A percentile compares a stretch with the other conserved stretches of the same genome.
phyloP scores from a whole-genome alignment of 1,139 yeast genomes.

The Magnusiomyces sp. region DNA sequence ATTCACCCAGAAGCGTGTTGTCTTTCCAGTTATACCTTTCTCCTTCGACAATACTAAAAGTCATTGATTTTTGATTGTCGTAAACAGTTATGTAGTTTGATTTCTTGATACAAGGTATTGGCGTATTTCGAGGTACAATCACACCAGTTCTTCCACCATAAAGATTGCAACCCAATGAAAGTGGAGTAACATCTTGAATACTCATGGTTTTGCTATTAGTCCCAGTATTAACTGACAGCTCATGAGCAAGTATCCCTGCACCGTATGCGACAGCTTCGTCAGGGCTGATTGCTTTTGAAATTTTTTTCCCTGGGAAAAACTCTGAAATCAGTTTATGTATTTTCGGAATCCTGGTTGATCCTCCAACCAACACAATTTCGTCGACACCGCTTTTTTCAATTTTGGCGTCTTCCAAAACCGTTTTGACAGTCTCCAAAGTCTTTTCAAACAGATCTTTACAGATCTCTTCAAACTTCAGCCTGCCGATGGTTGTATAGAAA shows the following conservation, averaged over 20 bases:
- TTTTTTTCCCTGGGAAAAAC: conserved; percentile 90
- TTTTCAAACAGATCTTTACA: conserved; percentile 94
- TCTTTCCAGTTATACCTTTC: too few species aligned
- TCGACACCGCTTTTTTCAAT: conserved; percentile 77
- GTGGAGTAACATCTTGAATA: conserved; percentile 5
- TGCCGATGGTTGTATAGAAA: conserved; percentile 86
- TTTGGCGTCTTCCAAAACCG: conserved; percentile 95
- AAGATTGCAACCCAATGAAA: conserved; percentile 95
- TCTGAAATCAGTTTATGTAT: conserved; percentile 92
- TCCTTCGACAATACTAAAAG: too few species aligned
- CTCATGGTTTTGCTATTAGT: too few species aligned
- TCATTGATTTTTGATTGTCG: too few species aligned
- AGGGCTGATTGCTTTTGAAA: conserved; percentile 98
- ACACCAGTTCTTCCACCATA: too few species aligned
- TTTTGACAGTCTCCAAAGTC: conserved; percentile 95
- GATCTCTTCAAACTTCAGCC: conserved; percentile 88
- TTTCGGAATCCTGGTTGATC: conserved; percentile 99
- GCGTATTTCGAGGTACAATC: too few species aligned
- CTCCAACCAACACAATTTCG: conserved; percentile 97
- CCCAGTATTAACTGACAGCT: too few species aligned
- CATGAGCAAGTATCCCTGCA: conserved; percentile 99
- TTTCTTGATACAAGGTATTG: too few species aligned
- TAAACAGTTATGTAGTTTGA: too few species aligned
- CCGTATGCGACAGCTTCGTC: conserved; percentile 99
- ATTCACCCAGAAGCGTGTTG: too few species aligned